phyloP scores from a whole-genome alignment of 495 filamentous ascomycete species.

The Parathielavia appendiculata region DNA sequence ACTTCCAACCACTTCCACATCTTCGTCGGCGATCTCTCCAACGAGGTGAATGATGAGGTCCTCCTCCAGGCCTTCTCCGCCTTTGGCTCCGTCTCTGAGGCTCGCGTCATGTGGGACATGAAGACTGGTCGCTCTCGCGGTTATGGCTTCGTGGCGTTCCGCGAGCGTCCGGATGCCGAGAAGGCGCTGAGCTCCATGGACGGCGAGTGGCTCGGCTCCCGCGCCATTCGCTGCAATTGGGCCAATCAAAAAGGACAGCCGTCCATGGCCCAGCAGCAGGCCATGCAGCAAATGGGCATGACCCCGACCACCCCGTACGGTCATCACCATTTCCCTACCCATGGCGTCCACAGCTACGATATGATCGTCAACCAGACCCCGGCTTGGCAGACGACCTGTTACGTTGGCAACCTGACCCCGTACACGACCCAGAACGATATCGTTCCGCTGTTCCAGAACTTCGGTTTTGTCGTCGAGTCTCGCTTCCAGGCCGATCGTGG shows the following conservation, averaged over 20 bases:
- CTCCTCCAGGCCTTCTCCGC: conserved; percentile 92
- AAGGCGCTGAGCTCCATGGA: conserved; percentile 97
- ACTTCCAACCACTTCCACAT: conserved; percentile 99
- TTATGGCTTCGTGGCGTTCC: conserved; percentile 97
- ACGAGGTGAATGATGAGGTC: conserved; percentile 98
- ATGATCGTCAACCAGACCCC: conserved; percentile 98
- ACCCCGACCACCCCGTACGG: conserved; percentile 94
- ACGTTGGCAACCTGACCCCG: conserved; percentile 95
- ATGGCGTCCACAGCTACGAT: conserved; percentile 93
- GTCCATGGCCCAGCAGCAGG: conserved; percentile 94
- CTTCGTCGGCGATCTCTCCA: conserved; percentile 96
- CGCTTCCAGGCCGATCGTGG: conserved; percentile 97
- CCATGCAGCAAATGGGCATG: conserved; percentile 97
- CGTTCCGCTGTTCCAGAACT: conserved; percentile 95
- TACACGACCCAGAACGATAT: conserved; percentile 97
- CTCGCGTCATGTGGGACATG: conserved; percentile 99
- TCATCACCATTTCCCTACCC: conserved; percentile 96
- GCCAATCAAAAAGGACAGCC: conserved; percentile 99
- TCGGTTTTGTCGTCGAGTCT: conserved; percentile 93
- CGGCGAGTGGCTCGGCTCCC: conserved; percentile 97
- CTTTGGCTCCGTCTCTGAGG: conserved; percentile 96
- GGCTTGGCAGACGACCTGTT: conserved; percentile 97
- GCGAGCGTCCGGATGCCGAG: conserved; percentile 89
- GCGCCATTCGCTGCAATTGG: conserved; percentile 99
- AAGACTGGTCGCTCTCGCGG: conserved; percentile 97